Conservation (phyloP, 805 yeast genomes). For the Kluyveromyces dobzhanskii region DNA sequence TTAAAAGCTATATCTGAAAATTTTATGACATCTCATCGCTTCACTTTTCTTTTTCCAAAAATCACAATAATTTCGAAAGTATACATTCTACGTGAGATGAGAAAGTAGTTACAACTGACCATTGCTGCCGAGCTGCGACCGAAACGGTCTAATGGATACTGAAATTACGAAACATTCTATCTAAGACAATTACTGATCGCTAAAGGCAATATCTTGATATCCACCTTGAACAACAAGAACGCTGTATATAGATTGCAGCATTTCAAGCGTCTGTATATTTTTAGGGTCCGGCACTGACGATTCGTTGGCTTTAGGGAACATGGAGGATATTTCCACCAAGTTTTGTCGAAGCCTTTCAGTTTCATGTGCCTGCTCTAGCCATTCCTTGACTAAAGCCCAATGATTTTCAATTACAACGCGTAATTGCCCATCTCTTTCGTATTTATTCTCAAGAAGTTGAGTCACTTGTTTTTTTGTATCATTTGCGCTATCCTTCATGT, state of each 20-base stretch:
- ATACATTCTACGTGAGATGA: no score
- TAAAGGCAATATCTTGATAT: background rate
- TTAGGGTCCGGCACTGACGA: background rate
- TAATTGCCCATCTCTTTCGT: conserved; percentile 4
- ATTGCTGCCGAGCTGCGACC: no score
- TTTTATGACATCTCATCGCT: conserved; percentile 4
- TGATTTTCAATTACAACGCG: conserved; percentile 12
- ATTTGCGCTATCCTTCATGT: background rate
- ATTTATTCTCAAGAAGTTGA: background rate
- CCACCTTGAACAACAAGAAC: conserved; percentile 3
- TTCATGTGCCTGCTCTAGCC: conserved; percentile 10
- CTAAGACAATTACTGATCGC: no score
- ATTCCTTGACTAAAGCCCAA: conserved; percentile 11
- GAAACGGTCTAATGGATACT: no score
- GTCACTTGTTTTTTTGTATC: background rate
- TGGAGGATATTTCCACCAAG: conserved; percentile 5
- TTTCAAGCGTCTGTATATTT: background rate
- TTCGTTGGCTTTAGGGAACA: background rate
- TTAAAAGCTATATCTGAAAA: background rate
- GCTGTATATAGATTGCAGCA: conserved; percentile 1
- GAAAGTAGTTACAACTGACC: no score
- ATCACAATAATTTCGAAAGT: no score
- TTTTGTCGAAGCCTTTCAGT: conserved; percentile 13
- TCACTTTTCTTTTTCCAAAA: conserved; percentile 3
- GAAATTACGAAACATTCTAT: no score